Conservation (phyloP, 805 yeast species). For the Martiniozyma abietophila region DNA sequence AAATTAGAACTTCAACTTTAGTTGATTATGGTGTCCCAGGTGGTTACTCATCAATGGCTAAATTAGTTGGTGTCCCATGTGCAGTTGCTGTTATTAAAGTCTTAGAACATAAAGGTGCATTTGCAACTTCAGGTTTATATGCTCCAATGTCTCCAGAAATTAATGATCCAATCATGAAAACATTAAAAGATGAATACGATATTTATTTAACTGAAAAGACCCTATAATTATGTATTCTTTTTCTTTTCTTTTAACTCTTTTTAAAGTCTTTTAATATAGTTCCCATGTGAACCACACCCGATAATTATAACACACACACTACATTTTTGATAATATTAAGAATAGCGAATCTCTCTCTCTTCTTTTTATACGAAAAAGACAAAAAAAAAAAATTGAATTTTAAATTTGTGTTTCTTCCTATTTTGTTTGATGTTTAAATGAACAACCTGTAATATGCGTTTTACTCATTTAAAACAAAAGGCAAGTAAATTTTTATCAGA, state of each 20-base stretch:
- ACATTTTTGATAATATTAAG: too few relatives aligned
- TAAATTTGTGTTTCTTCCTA: too few relatives aligned
- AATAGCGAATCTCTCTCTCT: too few relatives aligned
- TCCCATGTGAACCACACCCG: too few relatives aligned
- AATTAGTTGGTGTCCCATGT: conserved; percentile 96
- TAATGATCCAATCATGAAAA: conserved; percentile 84
- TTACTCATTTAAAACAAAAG: too few relatives aligned
- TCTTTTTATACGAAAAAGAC: too few relatives aligned
- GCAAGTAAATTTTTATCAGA: conserved; percentile 4
- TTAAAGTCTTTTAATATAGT: too few relatives aligned
- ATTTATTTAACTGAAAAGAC: conserved; percentile 88
- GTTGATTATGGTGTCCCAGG: conserved; percentile 90
- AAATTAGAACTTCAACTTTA: conserved; percentile 90
- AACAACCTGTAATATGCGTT: too few relatives aligned
- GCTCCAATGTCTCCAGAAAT: conserved; percentile 92
- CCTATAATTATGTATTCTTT: conserved; percentile 29
- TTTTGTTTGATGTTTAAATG: too few relatives aligned
- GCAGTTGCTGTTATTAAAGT: conserved; percentile 89
- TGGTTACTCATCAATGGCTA: conserved; percentile 97
- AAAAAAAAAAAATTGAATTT: too few relatives aligned
- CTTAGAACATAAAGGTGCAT: conserved; percentile 55
- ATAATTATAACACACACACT: too few relatives aligned
- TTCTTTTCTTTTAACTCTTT: too few relatives aligned
- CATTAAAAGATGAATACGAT: conserved; percentile 81
- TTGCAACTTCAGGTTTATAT: conserved; percentile 69